Evolutionary conservation across 306 rosid genomes (phyloP).

Genomic region (Cicer pinnatifidum): DNA sequence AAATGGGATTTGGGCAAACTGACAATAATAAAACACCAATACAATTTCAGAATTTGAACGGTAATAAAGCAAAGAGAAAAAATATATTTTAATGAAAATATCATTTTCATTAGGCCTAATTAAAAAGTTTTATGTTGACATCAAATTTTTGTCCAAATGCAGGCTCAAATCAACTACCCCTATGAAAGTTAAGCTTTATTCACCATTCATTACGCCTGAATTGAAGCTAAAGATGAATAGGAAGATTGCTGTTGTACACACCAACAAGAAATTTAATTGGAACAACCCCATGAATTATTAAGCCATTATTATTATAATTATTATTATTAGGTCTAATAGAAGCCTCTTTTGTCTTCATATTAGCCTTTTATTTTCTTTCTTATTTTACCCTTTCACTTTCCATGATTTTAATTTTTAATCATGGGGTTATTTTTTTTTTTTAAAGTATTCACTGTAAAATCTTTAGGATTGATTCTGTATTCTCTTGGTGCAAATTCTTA

Average conservation of each 20-base stretch:
- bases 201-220: constrained; percentile 54
- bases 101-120: constrained; percentile 37
- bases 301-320: constrained; percentile 50
- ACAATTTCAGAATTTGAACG: constrained; percentile 60
- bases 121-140: constrained; percentile 34
- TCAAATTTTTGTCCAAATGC: constrained; percentile 39
- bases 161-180: constrained; percentile 73
- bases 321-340: constrained; percentile 56
- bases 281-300: constrained; percentile 57
- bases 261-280: constrained; percentile 60
- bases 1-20: constrained; percentile 84
- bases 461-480: constrained; percentile 61
- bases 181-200: constrained; percentile 75
- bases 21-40: constrained; percentile 53
- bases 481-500: constrained; percentile 61
- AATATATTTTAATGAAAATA: not conserved
- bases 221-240: constrained; percentile 51
- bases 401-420: constrained; percentile 54
- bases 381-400: constrained; percentile 8
- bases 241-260: constrained; percentile 62
- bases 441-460: constrained; percentile 72
- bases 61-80: constrained; percentile 45
- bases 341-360: constrained; percentile 49
- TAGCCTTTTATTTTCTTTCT: constrained; percentile 21
- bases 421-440: constrained; percentile 42